These are phyloP conservation scores for Botryotinia calthae DNA, from an alignment of 2,329 filamentous ascomycete genomes.

Conservation along the genomic window DNA sequence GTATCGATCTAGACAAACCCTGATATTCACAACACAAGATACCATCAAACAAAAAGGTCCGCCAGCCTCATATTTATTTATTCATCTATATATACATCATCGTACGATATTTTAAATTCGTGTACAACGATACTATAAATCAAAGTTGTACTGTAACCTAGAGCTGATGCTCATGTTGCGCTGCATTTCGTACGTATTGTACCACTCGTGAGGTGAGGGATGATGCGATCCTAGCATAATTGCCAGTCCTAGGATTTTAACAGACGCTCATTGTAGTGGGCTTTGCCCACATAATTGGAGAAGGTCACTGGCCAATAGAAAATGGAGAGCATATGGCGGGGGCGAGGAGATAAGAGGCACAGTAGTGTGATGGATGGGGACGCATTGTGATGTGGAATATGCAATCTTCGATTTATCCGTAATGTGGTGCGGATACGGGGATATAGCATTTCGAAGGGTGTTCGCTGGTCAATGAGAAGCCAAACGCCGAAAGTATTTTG, in stretches of 20 bases:
- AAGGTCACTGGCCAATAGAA: not conserved
- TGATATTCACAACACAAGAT: not conserved
- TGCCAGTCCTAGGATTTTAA: not conserved
- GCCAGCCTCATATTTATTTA: not conserved
- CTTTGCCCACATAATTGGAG: not conserved
- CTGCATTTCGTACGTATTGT: not conserved
- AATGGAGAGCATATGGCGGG: not conserved
- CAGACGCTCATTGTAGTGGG: slow-evolving; percentile 12
- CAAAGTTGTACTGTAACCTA: slow-evolving; percentile 2
- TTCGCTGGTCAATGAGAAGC: not conserved
- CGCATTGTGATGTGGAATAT: not conserved
- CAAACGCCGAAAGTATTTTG: not conserved
- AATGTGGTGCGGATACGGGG: not conserved
- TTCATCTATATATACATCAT: slow-evolving; percentile 5
- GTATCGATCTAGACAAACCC: not conserved
- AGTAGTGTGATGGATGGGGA: not conserved
- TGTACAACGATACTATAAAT: not conserved
- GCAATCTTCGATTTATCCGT: not conserved
- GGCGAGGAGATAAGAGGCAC: not conserved
- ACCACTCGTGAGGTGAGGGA: not conserved
- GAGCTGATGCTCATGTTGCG: slow-evolving; percentile 5
- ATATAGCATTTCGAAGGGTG: not conserved
- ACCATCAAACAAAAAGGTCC: not conserved
- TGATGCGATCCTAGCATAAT: not conserved
- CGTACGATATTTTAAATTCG: not conserved